Conservation (phyloP, 2,329 filamentous ascomycete species). For the Ascochyta viciae-villosae region DNA sequence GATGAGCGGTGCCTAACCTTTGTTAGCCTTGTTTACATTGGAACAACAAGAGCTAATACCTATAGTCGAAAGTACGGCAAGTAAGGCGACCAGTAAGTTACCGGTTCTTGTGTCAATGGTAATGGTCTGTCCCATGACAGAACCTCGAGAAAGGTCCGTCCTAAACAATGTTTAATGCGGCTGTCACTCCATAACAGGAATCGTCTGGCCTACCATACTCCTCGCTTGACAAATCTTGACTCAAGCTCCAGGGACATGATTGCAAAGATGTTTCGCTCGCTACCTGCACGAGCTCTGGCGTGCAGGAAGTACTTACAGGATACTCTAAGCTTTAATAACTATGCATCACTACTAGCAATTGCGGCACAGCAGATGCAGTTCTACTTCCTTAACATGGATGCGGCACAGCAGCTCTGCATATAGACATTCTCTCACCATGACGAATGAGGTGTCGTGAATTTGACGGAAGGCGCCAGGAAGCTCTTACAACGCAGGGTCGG, state of each 20-base stretch:
- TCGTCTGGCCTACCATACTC: neutral
- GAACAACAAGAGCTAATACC: neutral
- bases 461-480: neutral
- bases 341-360: neutral
- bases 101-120: slow-evolving; percentile 29
- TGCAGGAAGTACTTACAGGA: neutral
- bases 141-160: slow-evolving; percentile 16
- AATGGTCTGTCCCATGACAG: slow-evolving; percentile 26
- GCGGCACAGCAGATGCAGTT: slow-evolving; percentile 6
- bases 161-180: neutral
- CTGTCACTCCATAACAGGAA: no score
- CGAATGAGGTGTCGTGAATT: neutral
- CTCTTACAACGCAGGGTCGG: no score
- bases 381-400: neutral
- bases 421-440: neutral
- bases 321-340: neutral
- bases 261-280: neutral
- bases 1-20: slow-evolving; percentile 14
- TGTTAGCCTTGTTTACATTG: neutral
- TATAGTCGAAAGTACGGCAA: slow-evolving; percentile 23
- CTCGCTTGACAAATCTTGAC: slow-evolving; percentile 1
- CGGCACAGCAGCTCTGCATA: neutral
- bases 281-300: neutral
- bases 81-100: slow-evolving; percentile 26
- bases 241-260: slow-evolving; percentile 10